Evolutionary conservation across 148 eudicot species (phyloP).

Genomic region (Cornus florida): DNA sequence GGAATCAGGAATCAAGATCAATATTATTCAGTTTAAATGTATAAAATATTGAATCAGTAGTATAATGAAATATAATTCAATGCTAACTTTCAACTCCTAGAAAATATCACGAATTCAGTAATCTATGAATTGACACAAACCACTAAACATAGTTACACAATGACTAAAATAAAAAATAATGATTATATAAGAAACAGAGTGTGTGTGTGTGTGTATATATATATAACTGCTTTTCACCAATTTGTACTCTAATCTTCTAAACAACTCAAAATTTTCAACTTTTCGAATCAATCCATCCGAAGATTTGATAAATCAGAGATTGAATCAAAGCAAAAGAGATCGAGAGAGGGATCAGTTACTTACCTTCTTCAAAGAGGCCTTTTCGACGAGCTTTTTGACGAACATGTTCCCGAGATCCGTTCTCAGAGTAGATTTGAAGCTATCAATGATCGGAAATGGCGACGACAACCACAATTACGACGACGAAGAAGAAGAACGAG

Average conservation of each 20-base stretch:
- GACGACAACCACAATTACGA: neutral
- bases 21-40: too few species aligned
- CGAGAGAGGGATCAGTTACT: neutral
- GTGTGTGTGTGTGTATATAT: too few species aligned
- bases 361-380: slow-evolving; percentile 55
- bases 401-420: slow-evolving; percentile 25
- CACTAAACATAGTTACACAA: neutral
- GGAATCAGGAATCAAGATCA: too few species aligned
- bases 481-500: neutral
- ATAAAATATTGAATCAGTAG: too few species aligned
- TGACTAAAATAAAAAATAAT: neutral
- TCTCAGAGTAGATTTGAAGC: neutral
- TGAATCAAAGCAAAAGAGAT: neutral
- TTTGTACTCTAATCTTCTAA: neutral
- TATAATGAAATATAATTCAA: neutral
- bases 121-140: neutral
- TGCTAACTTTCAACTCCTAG: neutral
- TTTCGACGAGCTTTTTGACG: slow-evolving; percentile 50
- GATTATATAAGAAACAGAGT: neutral
- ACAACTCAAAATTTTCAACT: neutral
- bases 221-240: neutral
- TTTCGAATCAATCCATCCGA: neutral
- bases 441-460: slow-evolving; percentile 11
- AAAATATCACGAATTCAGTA: neutral
- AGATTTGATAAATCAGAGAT: neutral